Conservation (phyloP, 192 early-diverging fungal genomes). For the Spinellus fusiger region DNA sequence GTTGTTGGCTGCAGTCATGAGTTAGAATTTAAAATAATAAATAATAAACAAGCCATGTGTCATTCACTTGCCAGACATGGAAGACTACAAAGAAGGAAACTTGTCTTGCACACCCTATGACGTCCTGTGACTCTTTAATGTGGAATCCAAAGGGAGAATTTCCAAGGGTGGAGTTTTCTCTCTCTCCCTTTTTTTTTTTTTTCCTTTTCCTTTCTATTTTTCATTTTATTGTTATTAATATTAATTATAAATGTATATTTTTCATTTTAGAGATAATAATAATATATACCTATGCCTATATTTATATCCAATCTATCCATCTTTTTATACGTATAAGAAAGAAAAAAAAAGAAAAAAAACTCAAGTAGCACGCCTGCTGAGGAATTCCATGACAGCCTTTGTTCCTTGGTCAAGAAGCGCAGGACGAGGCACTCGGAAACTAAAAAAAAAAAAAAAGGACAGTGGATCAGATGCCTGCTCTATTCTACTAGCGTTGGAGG, state of each 20-base stretch:
- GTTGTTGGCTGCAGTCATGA: slow-evolving; percentile 5
- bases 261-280: background rate
- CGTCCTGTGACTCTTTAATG: no score
- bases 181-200: background rate
- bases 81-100: no score
- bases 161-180: no score
- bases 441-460: background rate
- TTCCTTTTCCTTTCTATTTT: background rate
- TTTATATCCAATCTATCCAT: background rate
- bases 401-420: slow-evolving; percentile 48
- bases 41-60: no score
- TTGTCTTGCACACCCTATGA: no score
- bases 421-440: slow-evolving; percentile 48
- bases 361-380: slow-evolving; percentile 27
- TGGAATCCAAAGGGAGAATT: no score
- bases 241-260: background rate
- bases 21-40: no score
- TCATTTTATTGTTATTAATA: background rate
- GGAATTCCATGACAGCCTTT: slow-evolving; percentile 46
- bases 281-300: background rate
- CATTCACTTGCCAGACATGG: no score
- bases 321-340: background rate
- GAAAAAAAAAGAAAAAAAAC: background rate
- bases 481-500: no score
- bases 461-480: background rate